phyloP scores from a whole-genome alignment of 306 rosid genomes.

The Quercus rubra region DNA sequence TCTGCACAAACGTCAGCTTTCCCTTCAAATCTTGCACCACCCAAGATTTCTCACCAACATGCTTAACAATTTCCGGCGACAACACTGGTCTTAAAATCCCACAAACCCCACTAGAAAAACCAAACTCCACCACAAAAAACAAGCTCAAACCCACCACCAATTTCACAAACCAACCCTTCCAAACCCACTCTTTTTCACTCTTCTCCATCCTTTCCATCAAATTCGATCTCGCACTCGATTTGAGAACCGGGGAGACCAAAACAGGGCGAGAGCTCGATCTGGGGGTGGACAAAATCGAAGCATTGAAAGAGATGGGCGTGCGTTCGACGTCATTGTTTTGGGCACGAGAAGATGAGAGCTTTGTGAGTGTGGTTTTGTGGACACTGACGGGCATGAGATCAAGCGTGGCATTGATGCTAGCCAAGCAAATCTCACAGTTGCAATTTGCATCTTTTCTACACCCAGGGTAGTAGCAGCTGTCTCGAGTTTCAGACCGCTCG shows the following conservation, averaged over 20 bases:
- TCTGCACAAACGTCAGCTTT: slow-evolving; percentile 63
- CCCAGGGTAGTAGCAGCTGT: slow-evolving; percentile 74
- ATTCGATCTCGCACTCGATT: slow-evolving; percentile 33
- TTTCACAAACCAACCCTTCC: slow-evolving; percentile 14
- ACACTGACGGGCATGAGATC: slow-evolving; percentile 68
- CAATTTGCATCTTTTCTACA: slow-evolving; percentile 86
- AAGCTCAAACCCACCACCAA: slow-evolving; percentile 38
- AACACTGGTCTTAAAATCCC: slow-evolving; percentile 37
- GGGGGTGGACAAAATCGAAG: slow-evolving; percentile 55
- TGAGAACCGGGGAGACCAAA: slow-evolving; percentile 21
- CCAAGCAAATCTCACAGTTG: slow-evolving; percentile 68
- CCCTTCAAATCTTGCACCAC: slow-evolving; percentile 50
- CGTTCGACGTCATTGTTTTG: slow-evolving; percentile 7
- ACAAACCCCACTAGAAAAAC: slow-evolving; percentile 32
- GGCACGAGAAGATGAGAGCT: slow-evolving; percentile 50
- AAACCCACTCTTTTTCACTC: slow-evolving; percentile 22
- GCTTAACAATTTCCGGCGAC: slow-evolving; percentile 42
- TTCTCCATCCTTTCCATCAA: slow-evolving; percentile 5
- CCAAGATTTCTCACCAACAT: slow-evolving; percentile 43
- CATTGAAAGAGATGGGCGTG: slow-evolving; percentile 62
- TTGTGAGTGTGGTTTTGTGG: slow-evolving; percentile 61
- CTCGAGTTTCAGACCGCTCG: slow-evolving; percentile 36
- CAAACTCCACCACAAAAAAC: slow-evolving; percentile 32
- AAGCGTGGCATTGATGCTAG: slow-evolving; percentile 80
- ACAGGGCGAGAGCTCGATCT: slow-evolving; percentile 11